Percentiles rank a stretch among this genome's conserved stretches.
Evolutionary conservation across 495 filamentous ascomycete species (phyloP).

Genomic region (Tuber umbilicatum): DNA sequence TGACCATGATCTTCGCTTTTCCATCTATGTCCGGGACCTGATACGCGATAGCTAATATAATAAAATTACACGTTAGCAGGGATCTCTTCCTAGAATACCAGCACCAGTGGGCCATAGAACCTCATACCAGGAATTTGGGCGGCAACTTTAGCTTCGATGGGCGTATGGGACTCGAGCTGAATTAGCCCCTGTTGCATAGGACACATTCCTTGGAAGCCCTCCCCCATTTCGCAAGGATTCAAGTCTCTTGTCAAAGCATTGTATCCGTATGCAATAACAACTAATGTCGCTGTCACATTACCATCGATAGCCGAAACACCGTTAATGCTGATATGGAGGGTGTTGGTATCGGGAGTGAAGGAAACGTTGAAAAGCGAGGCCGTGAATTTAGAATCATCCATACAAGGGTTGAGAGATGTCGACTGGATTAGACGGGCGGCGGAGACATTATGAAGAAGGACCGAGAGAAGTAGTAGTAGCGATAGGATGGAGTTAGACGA

Average conservation of each 20-base stretch:
- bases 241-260: slow-evolving; percentile 56
- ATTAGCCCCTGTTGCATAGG: slow-evolving; percentile 87
- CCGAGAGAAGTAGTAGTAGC: slow-evolving; percentile 42
- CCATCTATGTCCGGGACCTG: slow-evolving; percentile 90
- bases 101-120: background rate
- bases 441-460: slow-evolving; percentile 39
- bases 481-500: slow-evolving; percentile 43
- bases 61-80: slow-evolving; percentile 7
- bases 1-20: slow-evolving; percentile 74
- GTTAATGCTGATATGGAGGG: slow-evolving; percentile 66
- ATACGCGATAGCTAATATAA: slow-evolving; percentile 62
- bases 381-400: slow-evolving; percentile 69
- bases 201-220: slow-evolving; percentile 65
- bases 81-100: background rate
- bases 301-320: slow-evolving; percentile 80
- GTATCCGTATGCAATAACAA: slow-evolving; percentile 77
- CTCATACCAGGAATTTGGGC: slow-evolving; percentile 61
- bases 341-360: slow-evolving; percentile 69
- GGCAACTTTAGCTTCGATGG: slow-evolving; percentile 53
- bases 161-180: slow-evolving; percentile 62
- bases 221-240: slow-evolving; percentile 63
- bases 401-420: slow-evolving; percentile 70
- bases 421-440: slow-evolving; percentile 55
- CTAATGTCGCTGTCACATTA: slow-evolving; percentile 71
- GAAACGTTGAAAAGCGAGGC: slow-evolving; percentile 75